These are phyloP conservation scores for Colletotrichum echinochloae DNA, from an alignment of 2,329 filamentous ascomycete species.

Conservation along the genomic window DNA sequence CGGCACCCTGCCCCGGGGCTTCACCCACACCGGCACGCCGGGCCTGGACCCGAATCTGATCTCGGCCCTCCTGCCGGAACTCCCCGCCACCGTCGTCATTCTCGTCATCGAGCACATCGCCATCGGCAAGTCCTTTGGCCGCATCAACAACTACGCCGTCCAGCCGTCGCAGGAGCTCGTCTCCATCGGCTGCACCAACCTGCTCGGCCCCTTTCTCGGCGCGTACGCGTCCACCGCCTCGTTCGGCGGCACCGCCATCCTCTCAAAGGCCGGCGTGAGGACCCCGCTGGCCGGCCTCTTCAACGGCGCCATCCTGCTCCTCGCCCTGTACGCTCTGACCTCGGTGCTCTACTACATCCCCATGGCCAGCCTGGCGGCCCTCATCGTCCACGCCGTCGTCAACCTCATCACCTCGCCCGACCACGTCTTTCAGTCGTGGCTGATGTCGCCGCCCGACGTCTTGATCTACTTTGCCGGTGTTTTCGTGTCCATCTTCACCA, in stretches of 20 bases:
- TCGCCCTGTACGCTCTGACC: slow-evolving; percentile 82
- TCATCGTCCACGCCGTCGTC: slow-evolving; percentile 87
- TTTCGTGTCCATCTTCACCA: slow-evolving; percentile 62
- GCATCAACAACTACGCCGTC: slow-evolving; percentile 82
- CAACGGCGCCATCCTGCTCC: slow-evolving; percentile 78
- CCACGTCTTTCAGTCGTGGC: slow-evolving; percentile 82
- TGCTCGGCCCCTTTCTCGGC: slow-evolving; percentile 81
- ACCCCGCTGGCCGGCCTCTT: slow-evolving; percentile 84
- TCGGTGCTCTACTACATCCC: slow-evolving; percentile 87
- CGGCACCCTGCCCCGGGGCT: slow-evolving; percentile 64
- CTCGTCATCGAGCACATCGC: slow-evolving; percentile 86
- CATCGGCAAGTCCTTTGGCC: slow-evolving; percentile 85
- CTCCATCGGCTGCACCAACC: slow-evolving; percentile 80
- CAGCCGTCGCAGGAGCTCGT: slow-evolving; percentile 84
- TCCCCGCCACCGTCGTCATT: slow-evolving; percentile 81
- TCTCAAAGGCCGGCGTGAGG: slow-evolving; percentile 84
- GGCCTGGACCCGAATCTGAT: slow-evolving; percentile 67
- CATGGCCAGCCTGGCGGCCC: slow-evolving; percentile 75
- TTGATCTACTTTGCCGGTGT: slow-evolving; percentile 82
- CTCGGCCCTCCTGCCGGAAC: slow-evolving; percentile 66
- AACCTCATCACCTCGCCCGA: slow-evolving; percentile 81
- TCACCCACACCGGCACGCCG: slow-evolving; percentile 72
- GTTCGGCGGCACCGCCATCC: slow-evolving; percentile 79
- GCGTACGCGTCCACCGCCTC: slow-evolving; percentile 60
- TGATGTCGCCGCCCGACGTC: slow-evolving; percentile 78